These are phyloP conservation scores for Mycena leptocephala DNA, from an alignment of 768 basidiomycete species.

Conservation along the genomic window DNA sequence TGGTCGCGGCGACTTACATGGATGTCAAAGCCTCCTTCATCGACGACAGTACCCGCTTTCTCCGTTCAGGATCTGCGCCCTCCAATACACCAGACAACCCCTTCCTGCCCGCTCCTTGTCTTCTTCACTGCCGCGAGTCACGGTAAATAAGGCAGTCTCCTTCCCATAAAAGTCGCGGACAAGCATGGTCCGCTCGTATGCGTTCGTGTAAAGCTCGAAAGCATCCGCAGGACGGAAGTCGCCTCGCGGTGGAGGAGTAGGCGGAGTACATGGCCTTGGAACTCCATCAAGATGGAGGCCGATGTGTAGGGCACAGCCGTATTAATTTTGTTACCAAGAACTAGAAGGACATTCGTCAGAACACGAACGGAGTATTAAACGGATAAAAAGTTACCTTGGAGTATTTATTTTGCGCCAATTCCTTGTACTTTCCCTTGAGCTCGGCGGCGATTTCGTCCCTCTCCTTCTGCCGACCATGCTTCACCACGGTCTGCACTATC, in stretches of 20 bases:
- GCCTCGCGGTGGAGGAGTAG: conserved; percentile 91
- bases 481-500: conserved; percentile 88
- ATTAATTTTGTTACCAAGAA: conserved; percentile 89
- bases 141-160: conserved; percentile 82
- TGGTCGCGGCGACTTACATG: conserved; percentile 69
- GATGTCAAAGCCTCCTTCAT: conserved; percentile 83
- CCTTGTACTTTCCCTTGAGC: conserved; percentile 85
- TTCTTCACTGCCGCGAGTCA: conserved; percentile 68
- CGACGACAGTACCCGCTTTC: conserved; percentile 76
- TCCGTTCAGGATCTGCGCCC: conserved; percentile 73
- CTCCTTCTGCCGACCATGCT: conserved; percentile 83
- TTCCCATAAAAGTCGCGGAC: conserved; percentile 94
- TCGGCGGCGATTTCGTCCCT: conserved; percentile 88
- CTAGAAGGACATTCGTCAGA: conserved; percentile 52
- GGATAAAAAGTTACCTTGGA: conserved; percentile 75
- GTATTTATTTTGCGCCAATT: conserved; percentile 90
- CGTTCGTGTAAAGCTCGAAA: conserved; percentile 90
- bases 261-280: conserved; percentile 82
- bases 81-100: conserved; percentile 82
- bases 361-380: neutral
- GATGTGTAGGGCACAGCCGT: conserved; percentile 81
- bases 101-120: conserved; percentile 78
- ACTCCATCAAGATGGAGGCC: conserved; percentile 85
- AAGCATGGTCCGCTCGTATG: conserved; percentile 86
- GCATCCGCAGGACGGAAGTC: conserved; percentile 89